These are phyloP conservation scores for Hymenoscyphus infarciens DNA, from an alignment of 2,329 filamentous ascomycete genomes.

Conservation along the genomic window DNA sequence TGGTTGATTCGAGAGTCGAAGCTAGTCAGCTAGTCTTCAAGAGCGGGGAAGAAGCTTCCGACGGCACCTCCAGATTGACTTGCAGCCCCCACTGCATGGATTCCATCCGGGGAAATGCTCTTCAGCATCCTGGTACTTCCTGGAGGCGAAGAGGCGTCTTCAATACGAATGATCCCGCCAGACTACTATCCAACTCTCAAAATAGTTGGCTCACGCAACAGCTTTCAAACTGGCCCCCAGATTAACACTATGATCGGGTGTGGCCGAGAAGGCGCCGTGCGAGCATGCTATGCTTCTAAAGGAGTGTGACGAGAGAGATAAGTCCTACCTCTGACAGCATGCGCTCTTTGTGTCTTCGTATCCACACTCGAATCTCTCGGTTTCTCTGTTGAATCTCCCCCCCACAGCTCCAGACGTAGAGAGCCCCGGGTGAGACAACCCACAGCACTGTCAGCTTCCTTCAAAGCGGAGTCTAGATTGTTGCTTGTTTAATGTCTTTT, in stretches of 20 bases:
- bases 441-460: not conserved
- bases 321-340: conserved; percentile 10
- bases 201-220: conserved; percentile 3
- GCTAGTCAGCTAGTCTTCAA: conserved; percentile 6
- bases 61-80: conserved; percentile 19
- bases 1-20: conserved; percentile 6
- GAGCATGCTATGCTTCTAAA: not conserved
- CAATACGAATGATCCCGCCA: not conserved
- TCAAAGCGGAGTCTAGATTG: not conserved
- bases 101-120: conserved; percentile 11
- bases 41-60: conserved; percentile 19
- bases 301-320: conserved; percentile 7
- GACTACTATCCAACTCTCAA: not conserved
- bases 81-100: conserved; percentile 11
- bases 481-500: not conserved
- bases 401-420: not conserved
- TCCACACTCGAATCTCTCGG: not conserved
- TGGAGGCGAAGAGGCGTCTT: conserved; percentile 1
- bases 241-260: conserved; percentile 5
- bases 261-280: conserved; percentile 13
- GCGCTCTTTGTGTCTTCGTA: conserved; percentile 1
- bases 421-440: not conserved
- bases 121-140: not conserved
- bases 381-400: not conserved
- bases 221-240: conserved; percentile 2